Base-by-base conservation (phyloP, 1,284 basidiomycete genomes). In the Fomes fomentarius region DNA sequence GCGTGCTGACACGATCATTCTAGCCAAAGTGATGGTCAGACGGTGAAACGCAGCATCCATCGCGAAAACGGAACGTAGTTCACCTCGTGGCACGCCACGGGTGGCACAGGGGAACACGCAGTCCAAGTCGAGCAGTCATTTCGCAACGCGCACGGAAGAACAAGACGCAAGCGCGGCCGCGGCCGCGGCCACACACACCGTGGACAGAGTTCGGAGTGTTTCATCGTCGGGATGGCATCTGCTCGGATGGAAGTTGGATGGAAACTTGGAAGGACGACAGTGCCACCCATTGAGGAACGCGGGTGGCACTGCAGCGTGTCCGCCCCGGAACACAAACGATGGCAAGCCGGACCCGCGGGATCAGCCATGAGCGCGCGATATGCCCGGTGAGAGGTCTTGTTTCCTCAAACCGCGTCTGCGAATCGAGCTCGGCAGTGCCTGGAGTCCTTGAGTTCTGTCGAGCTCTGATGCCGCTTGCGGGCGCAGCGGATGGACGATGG, bases 351-450 rank as follows among this genome's bases (percentile, higher is more conserved):
- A n/a, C n/a, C n/a, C n/a, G n/a, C n/a, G n/a, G n/a, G n/a, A n/a
- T n/a, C n/a, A n/a, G n/a, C n/a, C n/a, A n/a, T n/a, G n/a, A n/a
- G n/a, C n/a, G n/a, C n/a, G n/a, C n/a, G n/a, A n/a, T n/a, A 17
- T 9, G 25, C 25, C 25, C 33, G 24, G 37, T n/a, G 17, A 15
- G 38, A 35, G 22, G 45, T 55, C 53, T 55, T 55, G 47, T 55
- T 44, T 49, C 24, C 47, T 35, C 47, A 46, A 34, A 50, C 47
- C 53, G 48, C 41, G 21, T 55, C 19, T 26, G 14, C 15, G 37
- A 47, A 37, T 33, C 45, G 45, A 47, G 12, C 26, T 19, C 34
- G 45, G 45, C 34, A 47, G 45, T 47, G 34, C 45, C 33, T 47
- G 24, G 33, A 24, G n/a, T 12, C 9, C 11, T 19, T n/a, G 34